phyloP scores from a whole-genome alignment of 306 rosid genomes.

The Rosa persica region DNA sequence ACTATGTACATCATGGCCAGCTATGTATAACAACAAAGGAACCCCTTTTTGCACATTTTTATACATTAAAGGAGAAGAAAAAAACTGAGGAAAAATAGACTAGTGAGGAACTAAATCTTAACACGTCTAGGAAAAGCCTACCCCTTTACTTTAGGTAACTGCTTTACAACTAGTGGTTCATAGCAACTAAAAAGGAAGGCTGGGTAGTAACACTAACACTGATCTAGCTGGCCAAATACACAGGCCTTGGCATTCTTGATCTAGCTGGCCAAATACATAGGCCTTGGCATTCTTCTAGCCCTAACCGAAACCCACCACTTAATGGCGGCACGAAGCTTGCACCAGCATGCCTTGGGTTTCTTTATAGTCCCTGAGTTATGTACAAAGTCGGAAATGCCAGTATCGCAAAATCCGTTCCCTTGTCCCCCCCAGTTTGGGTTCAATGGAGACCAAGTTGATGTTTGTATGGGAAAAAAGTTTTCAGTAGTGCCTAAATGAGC shows the following conservation, averaged over 20 bases:
- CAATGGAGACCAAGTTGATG: constrained; percentile 21
- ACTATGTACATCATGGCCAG: constrained; percentile 11
- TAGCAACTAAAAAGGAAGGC: not conserved
- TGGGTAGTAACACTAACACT: not conserved
- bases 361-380: constrained; percentile 32
- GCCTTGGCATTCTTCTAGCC: constrained; percentile 38
- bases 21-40: too few species aligned
- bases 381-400: constrained; percentile 3
- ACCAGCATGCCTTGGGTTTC: constrained; percentile 53
- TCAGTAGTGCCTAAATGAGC: constrained; percentile 23
- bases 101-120: not conserved
- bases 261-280: constrained; percentile 17
- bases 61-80: constrained; percentile 8
- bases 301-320: constrained; percentile 41
- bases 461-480: constrained; percentile 17
- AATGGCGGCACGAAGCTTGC: constrained; percentile 38
- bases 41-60: constrained; percentile 15
- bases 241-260: constrained; percentile 30
- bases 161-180: constrained; percentile 10
- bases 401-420: constrained; percentile 16
- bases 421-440: constrained; percentile 35
- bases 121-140: not conserved
- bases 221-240: constrained; percentile 16
- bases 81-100: not conserved
- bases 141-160: not conserved